Conservation (phyloP, 1,284 basidiomycete species). For the Cutaneotrichosporon sp. region DNA sequence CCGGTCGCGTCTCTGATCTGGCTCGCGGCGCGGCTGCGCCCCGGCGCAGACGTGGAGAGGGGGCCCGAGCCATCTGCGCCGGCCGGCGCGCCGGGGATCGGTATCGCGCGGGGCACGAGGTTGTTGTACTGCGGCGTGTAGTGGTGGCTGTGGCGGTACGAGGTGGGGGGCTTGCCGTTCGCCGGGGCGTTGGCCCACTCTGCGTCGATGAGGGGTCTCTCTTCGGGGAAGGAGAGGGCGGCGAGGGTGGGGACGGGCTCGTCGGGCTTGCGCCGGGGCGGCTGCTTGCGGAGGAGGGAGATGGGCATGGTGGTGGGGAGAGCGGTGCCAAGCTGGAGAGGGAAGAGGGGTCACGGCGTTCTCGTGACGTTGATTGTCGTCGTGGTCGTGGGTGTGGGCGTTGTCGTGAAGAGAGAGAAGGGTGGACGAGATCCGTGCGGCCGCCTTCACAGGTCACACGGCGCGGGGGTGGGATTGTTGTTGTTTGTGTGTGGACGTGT, state of each 20-base stretch:
- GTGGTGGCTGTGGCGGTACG: not conserved
- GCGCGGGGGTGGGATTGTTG: not conserved
- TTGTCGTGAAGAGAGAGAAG: not conserved
- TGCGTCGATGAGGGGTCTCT: slow-evolving; percentile 41
- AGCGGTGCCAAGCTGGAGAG: not conserved
- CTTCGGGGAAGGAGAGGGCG: slow-evolving; percentile 44
- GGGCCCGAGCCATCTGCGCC: not conserved
- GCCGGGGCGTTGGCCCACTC: slow-evolving; percentile 30
- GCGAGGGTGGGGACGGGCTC: slow-evolving; percentile 23
- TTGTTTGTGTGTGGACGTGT: not conserved
- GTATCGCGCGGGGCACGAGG: not conserved
- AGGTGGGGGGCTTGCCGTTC: slow-evolving; percentile 22
- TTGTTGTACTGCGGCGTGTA: slow-evolving; percentile 5
- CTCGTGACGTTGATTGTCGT: too few species aligned
- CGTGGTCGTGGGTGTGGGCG: not conserved
- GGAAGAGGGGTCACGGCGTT: not conserved
- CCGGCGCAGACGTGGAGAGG: not conserved
- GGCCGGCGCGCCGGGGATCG: not conserved
- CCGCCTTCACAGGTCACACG: too few species aligned
- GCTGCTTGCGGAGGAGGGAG: slow-evolving; percentile 21
- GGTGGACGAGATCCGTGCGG: not conserved
- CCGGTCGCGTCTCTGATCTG: slow-evolving; percentile 15
- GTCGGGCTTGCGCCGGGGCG: slow-evolving; percentile 10
- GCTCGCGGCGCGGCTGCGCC: slow-evolving; percentile 10
- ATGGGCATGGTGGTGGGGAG: slow-evolving; percentile 19